These are phyloP conservation scores for Ascochyta viciae-villosae DNA, from an alignment of 2,329 filamentous ascomycete species.

Conservation along the genomic window DNA sequence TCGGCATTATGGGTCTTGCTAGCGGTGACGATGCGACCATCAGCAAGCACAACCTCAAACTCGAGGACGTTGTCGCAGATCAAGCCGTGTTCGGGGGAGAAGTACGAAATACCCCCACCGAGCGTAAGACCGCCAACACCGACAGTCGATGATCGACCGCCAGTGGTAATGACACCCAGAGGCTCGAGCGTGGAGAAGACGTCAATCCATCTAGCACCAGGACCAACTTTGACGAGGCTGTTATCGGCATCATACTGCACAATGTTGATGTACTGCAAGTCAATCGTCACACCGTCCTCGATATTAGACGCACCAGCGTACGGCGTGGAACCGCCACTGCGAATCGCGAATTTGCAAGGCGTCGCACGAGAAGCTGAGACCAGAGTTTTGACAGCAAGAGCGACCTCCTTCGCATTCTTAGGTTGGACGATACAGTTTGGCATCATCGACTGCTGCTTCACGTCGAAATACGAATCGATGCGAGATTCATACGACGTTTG, in stretches of 20 bases:
- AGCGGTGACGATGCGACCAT: slow-evolving; percentile 37
- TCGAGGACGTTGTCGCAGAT: slow-evolving; percentile 43
- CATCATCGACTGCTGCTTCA: slow-evolving; percentile 28
- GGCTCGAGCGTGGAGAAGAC: slow-evolving; percentile 36
- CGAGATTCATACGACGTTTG: slow-evolving; percentile 23
- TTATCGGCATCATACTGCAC: slow-evolving; percentile 26
- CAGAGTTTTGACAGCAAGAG: slow-evolving; percentile 26
- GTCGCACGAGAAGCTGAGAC: neutral
- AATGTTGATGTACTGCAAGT: slow-evolving; percentile 30
- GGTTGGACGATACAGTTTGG: slow-evolving; percentile 38
- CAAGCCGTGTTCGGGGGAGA: slow-evolving; percentile 34
- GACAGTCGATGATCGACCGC: slow-evolving; percentile 33
- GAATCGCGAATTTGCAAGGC: slow-evolving; percentile 32
- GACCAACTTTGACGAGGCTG: slow-evolving; percentile 28
- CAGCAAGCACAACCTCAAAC: slow-evolving; percentile 44
- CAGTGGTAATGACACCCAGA: slow-evolving; percentile 28
- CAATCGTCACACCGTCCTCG: slow-evolving; percentile 37
- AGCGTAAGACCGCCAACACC: slow-evolving; percentile 37
- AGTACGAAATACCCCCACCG: slow-evolving; percentile 42
- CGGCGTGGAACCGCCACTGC: slow-evolving; percentile 35
- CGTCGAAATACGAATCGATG: slow-evolving; percentile 29
- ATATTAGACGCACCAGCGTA: slow-evolving; percentile 38
- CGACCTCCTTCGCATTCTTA: slow-evolving; percentile 24
- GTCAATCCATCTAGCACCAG: slow-evolving; percentile 35
- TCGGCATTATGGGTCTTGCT: slow-evolving; percentile 30